Evolutionary conservation across 495 filamentous ascomycete species (phyloP), one percentile per base, ranked within the genome.

Genomic region (Corynascus novoguineensis): DNA sequence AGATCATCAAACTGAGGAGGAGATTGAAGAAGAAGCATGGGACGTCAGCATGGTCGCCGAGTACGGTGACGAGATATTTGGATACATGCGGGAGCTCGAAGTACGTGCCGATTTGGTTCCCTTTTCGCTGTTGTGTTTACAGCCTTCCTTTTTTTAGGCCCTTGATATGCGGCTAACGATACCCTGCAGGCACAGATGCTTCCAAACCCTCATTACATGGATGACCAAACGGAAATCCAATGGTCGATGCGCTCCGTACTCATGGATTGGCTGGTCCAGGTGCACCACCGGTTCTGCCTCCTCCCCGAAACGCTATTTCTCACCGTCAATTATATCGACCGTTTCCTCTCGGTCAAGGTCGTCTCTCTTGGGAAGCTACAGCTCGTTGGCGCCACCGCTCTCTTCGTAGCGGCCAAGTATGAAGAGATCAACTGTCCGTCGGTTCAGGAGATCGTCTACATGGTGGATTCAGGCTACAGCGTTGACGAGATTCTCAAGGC

Each of bases 1-100:
- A 55, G 70, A 49, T 69, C 80, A 54, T 73, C 79, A 62, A 22
- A 70, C 66, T 25, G 52, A 61, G 15, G 75, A 78, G 55, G 87
- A 90, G 51, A 75, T 89, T 46, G 86, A 95, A 51, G 93, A 97
- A 59, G 93, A 97, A 65, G 75, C 79, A 22, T 95, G 84, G 77
- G 93, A 99, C 67, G 88, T 91, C n/a, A 96, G 87, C 66, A 96
- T 99, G 95, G 93, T 99, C 31, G 87, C 91, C 15, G 92, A 97
- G 66, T 99, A 99, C 65, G 84, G 85, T 46, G 87, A 93, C 5
- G 93, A 99, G 67, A 99, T 99, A 59, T 97, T 97, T 63, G 75
- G 80, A 8, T 95, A 97, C 72, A 87, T 97, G 86, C 80, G 81
- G 54, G 77, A 86, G 46, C 83, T 96, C 47, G 93, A 98, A 88